Base-by-base conservation (phyloP, 2,329 filamentous ascomycete genomes). In the Fusarium kyushuense region DNA sequence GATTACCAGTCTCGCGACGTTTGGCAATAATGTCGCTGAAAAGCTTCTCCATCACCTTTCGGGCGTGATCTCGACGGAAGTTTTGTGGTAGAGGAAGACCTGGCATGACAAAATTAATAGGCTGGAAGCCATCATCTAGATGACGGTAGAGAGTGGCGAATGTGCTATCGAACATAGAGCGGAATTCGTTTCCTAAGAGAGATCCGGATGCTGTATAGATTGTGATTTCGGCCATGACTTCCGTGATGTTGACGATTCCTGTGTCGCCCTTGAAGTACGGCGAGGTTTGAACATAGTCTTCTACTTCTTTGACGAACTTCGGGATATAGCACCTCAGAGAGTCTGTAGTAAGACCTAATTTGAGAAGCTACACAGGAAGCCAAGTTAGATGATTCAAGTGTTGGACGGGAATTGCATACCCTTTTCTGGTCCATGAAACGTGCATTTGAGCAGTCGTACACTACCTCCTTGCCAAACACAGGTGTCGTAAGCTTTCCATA, bases 401-500 rank as follows among this genome's bases (percentile, higher is more conserved):
- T 10, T 11, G 3, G 3, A 11, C 5, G 3, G 9, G 0, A n/a
- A 38, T 12, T 3, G n/a, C 80, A 59, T 79, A 93, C 92, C 86
- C 94, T 94, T 84, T 97, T 96, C 83, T 97, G 93, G 81, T 97
- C 93, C 93, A 97, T 96, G 72, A 97, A 86, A 79, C 96, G 95
- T 45, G 92, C 85, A 78, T 96, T 96, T 13, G 93, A 92, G 79
- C 93, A 96, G 77, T 96, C 93, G 77, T 96, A 96, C 27, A 96
- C 92, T 14, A 97, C 93, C 79, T 94, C 90, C 67, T 87, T 88
- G 63, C 93, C 93, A 78, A 97, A 97, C 6, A 89, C 87, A 13
- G 87, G 87, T 6, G 86, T 89, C 2, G 87, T 89, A 56, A 97
- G 84, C 45, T 92, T 90, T 46, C 88, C 90, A 80, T 97, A 97